Evolutionary conservation across 305 asterid species (phyloP).

Genomic region (Euphrasia arctica): DNA sequence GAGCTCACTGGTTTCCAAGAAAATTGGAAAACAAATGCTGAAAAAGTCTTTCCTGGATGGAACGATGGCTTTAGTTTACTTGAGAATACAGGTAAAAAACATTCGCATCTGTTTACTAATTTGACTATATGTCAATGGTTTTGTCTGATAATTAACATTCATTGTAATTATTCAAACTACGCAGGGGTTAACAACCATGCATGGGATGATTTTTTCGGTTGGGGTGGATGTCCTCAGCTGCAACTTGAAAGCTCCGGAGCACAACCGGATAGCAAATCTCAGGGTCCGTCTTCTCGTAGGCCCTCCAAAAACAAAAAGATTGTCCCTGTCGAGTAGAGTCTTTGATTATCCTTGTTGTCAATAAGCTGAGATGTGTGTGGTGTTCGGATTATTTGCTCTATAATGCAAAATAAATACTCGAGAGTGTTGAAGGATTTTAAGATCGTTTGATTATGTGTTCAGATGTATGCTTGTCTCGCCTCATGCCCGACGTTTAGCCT

Average conservation of each 20-base stretch:
- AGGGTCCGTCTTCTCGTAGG: slow-evolving; percentile 29
- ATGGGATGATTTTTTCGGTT: slow-evolving; percentile 55
- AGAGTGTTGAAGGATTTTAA: background rate
- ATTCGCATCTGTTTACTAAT: background rate
- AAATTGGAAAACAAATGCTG: slow-evolving; percentile 66
- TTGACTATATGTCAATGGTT: too few relatives aligned
- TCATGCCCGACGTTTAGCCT: too few relatives aligned
- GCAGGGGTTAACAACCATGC: slow-evolving; percentile 37
- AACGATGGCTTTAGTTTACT: slow-evolving; percentile 52
- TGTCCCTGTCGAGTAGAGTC: slow-evolving; percentile 47
- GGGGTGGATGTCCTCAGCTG: slow-evolving; percentile 57
- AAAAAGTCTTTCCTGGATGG: slow-evolving; percentile 66
- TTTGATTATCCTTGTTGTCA: slow-evolving; percentile 8
- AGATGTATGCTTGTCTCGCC: background rate
- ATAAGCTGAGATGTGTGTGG: background rate
- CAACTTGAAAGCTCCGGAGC: slow-evolving; percentile 40
- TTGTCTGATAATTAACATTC: background rate
- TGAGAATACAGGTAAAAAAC: slow-evolving; percentile 49
- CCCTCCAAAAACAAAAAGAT: slow-evolving; percentile 39
- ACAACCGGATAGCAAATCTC: slow-evolving; percentile 28
- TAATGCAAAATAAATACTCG: background rate
- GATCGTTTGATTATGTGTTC: background rate
- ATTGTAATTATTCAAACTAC: slow-evolving; percentile 9
- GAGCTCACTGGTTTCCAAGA: slow-evolving; percentile 76
- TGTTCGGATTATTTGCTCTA: background rate